Base-by-base conservation (phyloP, 768 basidiomycete species). In the Pleurotus cornucopiae region DNA sequence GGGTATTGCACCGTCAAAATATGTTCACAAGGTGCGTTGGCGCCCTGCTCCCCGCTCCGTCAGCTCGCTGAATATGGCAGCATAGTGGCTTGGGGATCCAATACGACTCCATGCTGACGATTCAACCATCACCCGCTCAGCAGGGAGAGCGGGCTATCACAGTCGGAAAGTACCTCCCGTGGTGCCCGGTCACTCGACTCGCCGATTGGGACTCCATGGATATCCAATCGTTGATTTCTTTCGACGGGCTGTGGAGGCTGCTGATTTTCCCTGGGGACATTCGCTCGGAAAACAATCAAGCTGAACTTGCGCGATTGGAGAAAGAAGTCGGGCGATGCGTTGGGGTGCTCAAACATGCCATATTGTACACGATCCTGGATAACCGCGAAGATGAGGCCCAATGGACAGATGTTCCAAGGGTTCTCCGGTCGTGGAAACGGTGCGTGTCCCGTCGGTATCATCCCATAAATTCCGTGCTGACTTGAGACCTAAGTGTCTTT, bases 161-260 rank as follows among this genome's bases (percentile, higher is more conserved):
- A 43, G n/a, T 20, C 1, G 41, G 57, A 6, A 18, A 55, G 38
- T 52, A 58, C 6, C 38, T 61, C 9, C 61, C 62, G 9, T 54
- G 47, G 11, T 18, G 43, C 4, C 26, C 34, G 0, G 11, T 62
- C 5, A 23, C 46, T 37, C 60, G 61, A 16, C 39, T 57, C 7
- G 48, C 46, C n/a, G 60, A 62, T 45, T 61, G 60, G 61, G 30
- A 61, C 18, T 57, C 57, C 2, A 51, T 49, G 25, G 61, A 62
- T 13, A 16, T 62, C 14, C 61, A 62, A 52, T 60, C 58, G 30
- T 48, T 62, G 7, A 46, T 54, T 16, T 57, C 57, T 4, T 61
- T 56, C 39, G 54, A 62, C 40, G 61, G 61, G 5, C 9, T 49
- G n/a, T 62, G 55, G 57, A 62, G 58, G 56, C 30, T 62, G 4